Conservation (phyloP, 2,329 filamentous ascomycete genomes). For the Fusarium nygamai region DNA sequence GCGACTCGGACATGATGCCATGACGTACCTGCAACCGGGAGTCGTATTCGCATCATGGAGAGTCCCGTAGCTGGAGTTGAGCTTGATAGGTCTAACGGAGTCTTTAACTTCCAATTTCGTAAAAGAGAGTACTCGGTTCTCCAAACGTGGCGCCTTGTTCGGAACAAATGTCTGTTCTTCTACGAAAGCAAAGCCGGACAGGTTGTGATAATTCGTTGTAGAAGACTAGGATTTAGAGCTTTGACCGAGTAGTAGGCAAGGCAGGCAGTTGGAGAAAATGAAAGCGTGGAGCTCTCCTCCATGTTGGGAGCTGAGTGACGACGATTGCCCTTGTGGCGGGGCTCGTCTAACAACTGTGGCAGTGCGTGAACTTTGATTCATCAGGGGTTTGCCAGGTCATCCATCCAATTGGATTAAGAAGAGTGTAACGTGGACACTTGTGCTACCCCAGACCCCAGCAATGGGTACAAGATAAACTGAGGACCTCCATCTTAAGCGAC, state of each 20-base stretch:
- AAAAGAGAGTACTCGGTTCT: not conserved
- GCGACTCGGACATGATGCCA: constrained; percentile 3
- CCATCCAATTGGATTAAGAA: constrained; percentile 2
- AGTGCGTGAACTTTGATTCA: constrained; percentile 4
- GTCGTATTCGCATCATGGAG: constrained; percentile 79
- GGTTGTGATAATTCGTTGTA: constrained; percentile 12
- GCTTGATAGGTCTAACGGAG: not conserved
- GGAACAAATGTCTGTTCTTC: not conserved
- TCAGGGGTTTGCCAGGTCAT: constrained; percentile 14
- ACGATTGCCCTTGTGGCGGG: constrained; percentile 26
- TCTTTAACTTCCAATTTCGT: not conserved
- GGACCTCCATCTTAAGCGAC: not conserved
- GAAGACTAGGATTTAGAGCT: constrained; percentile 27
- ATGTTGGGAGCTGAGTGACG: not conserved
- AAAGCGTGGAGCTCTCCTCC: constrained; percentile 10
- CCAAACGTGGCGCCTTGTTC: not conserved
- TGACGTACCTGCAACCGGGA: constrained; percentile 83
- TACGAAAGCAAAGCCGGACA: not conserved
- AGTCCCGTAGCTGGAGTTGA: constrained; percentile 1
- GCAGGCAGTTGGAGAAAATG: not conserved
- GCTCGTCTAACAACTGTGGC: constrained; percentile 12
- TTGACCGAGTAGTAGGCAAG: constrained; percentile 1
- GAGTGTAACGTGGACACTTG: constrained; percentile 26
- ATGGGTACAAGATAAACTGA: not conserved
- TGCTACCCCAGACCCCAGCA: constrained; percentile 10